Evolutionary conservation across 441 rosid species (phyloP).

Genomic region (Aquilaria agallochum): DNA sequence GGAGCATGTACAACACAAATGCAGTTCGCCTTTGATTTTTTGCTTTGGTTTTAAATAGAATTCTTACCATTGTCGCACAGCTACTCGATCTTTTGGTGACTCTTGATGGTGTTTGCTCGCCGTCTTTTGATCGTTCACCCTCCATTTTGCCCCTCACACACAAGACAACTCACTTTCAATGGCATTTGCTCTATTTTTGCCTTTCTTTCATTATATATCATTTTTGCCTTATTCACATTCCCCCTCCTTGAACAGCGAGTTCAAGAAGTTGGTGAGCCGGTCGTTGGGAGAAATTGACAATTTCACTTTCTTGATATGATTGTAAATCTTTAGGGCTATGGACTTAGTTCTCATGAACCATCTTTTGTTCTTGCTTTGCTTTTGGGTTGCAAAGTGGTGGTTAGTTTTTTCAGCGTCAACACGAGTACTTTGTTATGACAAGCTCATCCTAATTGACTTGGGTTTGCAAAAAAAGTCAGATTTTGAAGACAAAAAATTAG

Average conservation of each 20-base stretch:
- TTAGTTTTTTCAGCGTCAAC: constrained; percentile 3
- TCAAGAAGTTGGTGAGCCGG: constrained; percentile 51
- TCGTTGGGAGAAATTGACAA: constrained; percentile 61
- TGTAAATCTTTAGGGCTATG: constrained; percentile 53
- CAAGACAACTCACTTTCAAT: constrained; percentile 41
- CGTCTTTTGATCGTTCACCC: no score
- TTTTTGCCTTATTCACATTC: constrained; percentile 34
- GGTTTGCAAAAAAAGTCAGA: constrained; percentile 41
- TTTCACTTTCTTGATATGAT: constrained; percentile 51
- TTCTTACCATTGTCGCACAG: no score
- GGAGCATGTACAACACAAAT: no score
- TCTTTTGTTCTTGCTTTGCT: constrained; percentile 25
- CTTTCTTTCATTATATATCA: constrained; percentile 18
- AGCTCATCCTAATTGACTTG: constrained; percentile 43
- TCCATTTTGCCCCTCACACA: constrained; percentile 6
- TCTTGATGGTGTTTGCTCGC: no score
- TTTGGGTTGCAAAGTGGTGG: constrained; percentile 8
- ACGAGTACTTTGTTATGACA: constrained; percentile 8
- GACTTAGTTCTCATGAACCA: constrained; percentile 43
- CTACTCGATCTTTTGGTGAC: no score
- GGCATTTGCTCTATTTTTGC: constrained; percentile 20
- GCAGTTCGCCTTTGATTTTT: no score
- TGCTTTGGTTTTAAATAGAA: no score
- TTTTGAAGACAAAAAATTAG: constrained; percentile 39
- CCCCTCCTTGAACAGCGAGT: constrained; percentile 48